These are phyloP conservation scores for Pelargonium myrrhifolium DNA, from an alignment of 441 rosid genomes.

Conservation along the genomic window DNA sequence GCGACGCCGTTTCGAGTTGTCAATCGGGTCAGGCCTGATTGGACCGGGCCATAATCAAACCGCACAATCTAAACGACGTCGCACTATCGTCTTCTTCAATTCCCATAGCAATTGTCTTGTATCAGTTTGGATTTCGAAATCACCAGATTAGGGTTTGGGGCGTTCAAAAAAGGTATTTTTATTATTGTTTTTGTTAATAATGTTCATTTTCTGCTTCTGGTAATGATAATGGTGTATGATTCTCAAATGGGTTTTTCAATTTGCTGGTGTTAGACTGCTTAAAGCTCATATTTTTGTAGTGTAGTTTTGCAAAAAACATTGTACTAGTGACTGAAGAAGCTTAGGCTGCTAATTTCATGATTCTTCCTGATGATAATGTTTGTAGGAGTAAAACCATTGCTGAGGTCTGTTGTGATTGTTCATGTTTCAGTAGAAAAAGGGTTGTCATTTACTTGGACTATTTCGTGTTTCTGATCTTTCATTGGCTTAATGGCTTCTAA, in stretches of 20 bases:
- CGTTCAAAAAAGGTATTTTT: conserved; percentile 62
- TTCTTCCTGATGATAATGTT: conserved; percentile 34
- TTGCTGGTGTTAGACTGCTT: conserved; percentile 39
- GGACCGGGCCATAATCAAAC: too few species aligned
- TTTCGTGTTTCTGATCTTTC: too few species aligned
- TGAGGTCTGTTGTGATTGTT: conserved; percentile 28
- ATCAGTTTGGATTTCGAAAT: conserved; percentile 40
- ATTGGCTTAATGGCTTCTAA: too few species aligned
- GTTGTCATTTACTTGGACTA: conserved; percentile 19
- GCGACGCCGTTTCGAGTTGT: too few species aligned
- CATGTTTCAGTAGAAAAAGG: conserved; percentile 67
- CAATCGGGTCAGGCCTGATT: too few species aligned
- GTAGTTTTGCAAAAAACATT: conserved; percentile 88
- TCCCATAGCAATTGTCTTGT: too few species aligned
- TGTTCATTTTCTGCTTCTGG: neutral
- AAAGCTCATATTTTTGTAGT: conserved; percentile 61
- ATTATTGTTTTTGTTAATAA: neutral
- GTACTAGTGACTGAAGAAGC: conserved; percentile 60
- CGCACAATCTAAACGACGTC: too few species aligned
- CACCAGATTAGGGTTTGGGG: conserved; percentile 98
- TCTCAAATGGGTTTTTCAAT: conserved; percentile 3
- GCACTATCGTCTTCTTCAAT: too few species aligned
- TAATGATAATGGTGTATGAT: neutral
- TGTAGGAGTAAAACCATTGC: conserved; percentile 23
- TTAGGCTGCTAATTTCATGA: conserved; percentile 44